phyloP scores from a whole-genome alignment of 1,284 basidiomycete species.

The Puccinia horiana region DNA sequence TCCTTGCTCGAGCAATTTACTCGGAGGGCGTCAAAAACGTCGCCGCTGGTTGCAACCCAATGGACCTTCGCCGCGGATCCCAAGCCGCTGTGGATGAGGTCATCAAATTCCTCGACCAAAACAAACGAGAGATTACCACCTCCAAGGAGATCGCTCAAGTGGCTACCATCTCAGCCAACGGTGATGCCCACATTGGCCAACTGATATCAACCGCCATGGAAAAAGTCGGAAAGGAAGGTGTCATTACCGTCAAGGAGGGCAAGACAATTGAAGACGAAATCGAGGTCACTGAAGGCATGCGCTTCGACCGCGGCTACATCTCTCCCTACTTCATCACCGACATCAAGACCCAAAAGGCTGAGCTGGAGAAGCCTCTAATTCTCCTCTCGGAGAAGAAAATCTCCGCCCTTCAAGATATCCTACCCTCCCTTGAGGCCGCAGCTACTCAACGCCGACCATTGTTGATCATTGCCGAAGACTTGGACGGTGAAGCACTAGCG shows the following conservation, averaged over 20 bases:
- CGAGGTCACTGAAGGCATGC: constrained; percentile 99
- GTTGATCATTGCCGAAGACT: constrained; percentile 93
- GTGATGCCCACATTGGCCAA: constrained; percentile 87
- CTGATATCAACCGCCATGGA: constrained; percentile 99
- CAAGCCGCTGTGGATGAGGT: constrained; percentile 96
- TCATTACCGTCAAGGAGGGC: constrained; percentile 99
- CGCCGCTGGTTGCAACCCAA: constrained; percentile 97
- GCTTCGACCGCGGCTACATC: constrained; percentile 98
- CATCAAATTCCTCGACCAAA: constrained; percentile 82
- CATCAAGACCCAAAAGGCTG: constrained; percentile 92
- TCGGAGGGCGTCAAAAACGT: constrained; percentile 99
- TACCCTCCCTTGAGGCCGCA: constrained; percentile 88
- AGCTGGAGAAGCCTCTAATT: constrained; percentile 94
- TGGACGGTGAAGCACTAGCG: constrained; percentile 95
- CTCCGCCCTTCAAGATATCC: constrained; percentile 87
- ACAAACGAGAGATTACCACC: constrained; percentile 93
- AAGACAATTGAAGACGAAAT: constrained; percentile 96
- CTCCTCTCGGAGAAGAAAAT: constrained; percentile 98
- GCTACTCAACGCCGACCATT: constrained; percentile 88
- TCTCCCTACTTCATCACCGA: constrained; percentile 99
- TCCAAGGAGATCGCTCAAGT: constrained; percentile 94
- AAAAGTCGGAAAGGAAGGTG: constrained; percentile 98
- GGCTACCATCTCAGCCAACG: constrained; percentile 97
- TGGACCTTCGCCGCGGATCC: constrained; percentile 94
- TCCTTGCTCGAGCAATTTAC: constrained; percentile 94